Percentiles rank a stretch among this genome's conserved stretches.
phyloP scores from a whole-genome alignment of 2,329 filamentous ascomycete genomes.

The Colletotrichum sansevieriae region DNA sequence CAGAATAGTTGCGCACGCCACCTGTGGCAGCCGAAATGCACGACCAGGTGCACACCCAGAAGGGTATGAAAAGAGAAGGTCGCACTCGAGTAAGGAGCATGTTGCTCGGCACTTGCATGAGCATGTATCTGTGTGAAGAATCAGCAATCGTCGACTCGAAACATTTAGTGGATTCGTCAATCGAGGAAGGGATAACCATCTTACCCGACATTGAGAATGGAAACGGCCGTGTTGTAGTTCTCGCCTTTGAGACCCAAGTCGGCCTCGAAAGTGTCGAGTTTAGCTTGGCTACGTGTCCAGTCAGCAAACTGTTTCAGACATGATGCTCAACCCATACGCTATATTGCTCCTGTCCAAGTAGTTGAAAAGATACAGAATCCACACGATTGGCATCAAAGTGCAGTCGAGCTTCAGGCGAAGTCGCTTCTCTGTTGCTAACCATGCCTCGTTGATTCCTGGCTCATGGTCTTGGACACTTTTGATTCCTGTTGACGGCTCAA shows the following conservation, averaged over 20 bases:
- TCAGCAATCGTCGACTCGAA: fast-evolving
- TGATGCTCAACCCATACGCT: conserved; percentile 23
- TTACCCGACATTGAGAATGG: conserved; percentile 30
- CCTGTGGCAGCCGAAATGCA: conserved; percentile 21
- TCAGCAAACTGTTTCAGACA: background rate
- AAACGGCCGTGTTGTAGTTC: conserved; percentile 21
- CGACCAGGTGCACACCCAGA: conserved; percentile 32
- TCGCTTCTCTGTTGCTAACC: conserved; percentile 6
- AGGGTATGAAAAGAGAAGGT: conserved; percentile 40
- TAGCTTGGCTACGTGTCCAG: conserved; percentile 17
- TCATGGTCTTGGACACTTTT: background rate
- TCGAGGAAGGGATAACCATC: background rate
- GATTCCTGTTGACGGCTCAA: background rate
- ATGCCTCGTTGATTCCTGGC: background rate
- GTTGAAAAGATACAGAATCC: conserved; percentile 24
- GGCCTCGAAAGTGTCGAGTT: conserved; percentile 20
- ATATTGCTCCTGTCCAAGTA: conserved; percentile 32
- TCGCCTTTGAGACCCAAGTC: conserved; percentile 14
- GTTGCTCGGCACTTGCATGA: conserved; percentile 26
- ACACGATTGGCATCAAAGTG: conserved; percentile 42
- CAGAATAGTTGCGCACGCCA: conserved; percentile 13
- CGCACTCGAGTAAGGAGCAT: conserved; percentile 40
- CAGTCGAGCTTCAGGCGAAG: conserved; percentile 45
- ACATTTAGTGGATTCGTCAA: too few species aligned
- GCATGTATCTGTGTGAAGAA: background rate